Conservation (phyloP, 2,329 filamentous ascomycete species). For the Fusarium camptoceras region DNA sequence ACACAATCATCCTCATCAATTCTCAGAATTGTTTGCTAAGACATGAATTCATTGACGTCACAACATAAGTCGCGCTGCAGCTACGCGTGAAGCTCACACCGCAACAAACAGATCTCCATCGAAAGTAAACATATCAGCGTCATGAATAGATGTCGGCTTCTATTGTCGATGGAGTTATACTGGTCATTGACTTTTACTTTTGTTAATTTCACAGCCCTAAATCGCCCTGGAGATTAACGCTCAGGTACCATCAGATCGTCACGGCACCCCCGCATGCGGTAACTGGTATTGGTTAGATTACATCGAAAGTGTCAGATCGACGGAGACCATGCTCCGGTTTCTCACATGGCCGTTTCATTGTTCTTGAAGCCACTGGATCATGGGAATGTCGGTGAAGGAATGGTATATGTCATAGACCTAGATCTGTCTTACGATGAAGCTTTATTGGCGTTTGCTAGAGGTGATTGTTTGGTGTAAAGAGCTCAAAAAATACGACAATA, state of each 20-base stretch:
- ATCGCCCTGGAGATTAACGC: conserved; percentile 6
- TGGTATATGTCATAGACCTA: neutral
- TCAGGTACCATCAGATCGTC: conserved; percentile 7
- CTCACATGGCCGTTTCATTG: neutral
- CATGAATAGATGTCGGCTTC: conserved; percentile 9
- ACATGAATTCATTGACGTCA: conserved; percentile 4
- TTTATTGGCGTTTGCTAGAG: neutral
- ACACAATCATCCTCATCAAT: neutral
- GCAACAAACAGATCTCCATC: neutral
- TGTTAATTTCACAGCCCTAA: conserved; percentile 4
- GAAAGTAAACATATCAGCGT: neutral
- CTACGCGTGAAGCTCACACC: neutral
- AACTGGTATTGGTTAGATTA: neutral
- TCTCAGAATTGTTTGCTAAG: neutral
- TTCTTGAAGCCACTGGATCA: neutral
- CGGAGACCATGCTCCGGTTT: conserved; percentile 9
- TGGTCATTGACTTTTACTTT: conserved; percentile 28
- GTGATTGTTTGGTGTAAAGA: neutral
- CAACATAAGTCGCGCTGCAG: neutral
- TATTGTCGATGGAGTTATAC: neutral
- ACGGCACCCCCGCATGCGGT: neutral
- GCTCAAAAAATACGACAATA: neutral
- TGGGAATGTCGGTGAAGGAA: neutral
- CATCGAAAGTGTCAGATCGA: neutral
- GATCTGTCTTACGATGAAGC: neutral